phyloP scores from a whole-genome alignment of 2,329 filamentous ascomycete genomes.

The Aspergillus fructus region DNA sequence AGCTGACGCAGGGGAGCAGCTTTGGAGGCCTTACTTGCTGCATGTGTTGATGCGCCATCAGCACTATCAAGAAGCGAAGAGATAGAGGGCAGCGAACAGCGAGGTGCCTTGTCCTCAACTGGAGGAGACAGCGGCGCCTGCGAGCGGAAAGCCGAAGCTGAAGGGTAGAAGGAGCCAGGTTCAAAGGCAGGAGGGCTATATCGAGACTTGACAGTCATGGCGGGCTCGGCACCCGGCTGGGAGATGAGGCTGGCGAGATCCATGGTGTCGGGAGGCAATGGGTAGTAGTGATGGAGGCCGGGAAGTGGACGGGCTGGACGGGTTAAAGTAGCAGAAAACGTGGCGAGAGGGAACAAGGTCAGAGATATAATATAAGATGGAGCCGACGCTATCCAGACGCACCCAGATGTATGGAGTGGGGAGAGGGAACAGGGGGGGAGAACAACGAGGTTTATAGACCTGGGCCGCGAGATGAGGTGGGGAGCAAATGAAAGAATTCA shows the following conservation, averaged over 20 bases:
- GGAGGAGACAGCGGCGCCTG: constrained; percentile 41
- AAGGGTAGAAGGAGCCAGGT: constrained; percentile 23
- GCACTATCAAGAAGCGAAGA: constrained; percentile 84
- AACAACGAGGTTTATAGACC: constrained; percentile 22
- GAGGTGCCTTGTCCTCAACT: constrained; percentile 57
- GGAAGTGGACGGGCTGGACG: constrained; percentile 1
- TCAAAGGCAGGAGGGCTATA: constrained; percentile 18
- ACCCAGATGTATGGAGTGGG: constrained; percentile 11
- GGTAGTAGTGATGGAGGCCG: not conserved
- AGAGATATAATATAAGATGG: constrained; percentile 14
- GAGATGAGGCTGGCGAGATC: constrained; percentile 37
- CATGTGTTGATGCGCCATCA: constrained; percentile 60
- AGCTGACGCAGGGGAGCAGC: not conserved
- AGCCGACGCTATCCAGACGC: constrained; percentile 3
- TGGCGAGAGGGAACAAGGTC: constrained; percentile 8
- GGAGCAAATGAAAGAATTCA: constrained; percentile 15
- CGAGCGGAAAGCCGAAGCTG: constrained; percentile 25
- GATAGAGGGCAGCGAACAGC: constrained; percentile 88
- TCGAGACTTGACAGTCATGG: constrained; percentile 15
- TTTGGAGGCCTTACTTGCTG: constrained; percentile 37
- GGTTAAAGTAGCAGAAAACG: constrained; percentile 6
- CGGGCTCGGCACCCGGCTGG: constrained; percentile 23
- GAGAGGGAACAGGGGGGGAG: constrained; percentile 11
- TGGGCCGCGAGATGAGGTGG: constrained; percentile 17
- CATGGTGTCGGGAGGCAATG: constrained; percentile 19